phyloP scores from a whole-genome alignment of 2,329 filamentous ascomycete genomes.

The Scolecobasidium constrictum region DNA sequence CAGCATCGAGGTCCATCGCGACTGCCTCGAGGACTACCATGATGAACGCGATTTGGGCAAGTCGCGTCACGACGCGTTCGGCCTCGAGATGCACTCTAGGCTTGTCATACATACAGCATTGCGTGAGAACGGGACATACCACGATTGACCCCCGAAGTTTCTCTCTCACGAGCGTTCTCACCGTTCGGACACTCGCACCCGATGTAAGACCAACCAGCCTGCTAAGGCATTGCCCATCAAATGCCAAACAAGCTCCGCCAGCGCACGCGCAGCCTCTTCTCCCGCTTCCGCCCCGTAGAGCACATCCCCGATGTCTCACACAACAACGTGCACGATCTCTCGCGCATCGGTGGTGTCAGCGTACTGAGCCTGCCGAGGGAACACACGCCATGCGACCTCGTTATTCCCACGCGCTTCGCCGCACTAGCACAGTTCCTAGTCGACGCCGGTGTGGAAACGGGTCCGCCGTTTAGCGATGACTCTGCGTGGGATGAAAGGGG shows the following conservation, averaged over 20 bases:
- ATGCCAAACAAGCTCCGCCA: constrained; percentile 3
- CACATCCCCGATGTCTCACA: neutral
- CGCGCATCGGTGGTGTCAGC: constrained; percentile 53
- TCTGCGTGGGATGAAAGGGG: neutral
- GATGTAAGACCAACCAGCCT: too few species aligned
- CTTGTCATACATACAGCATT: too few species aligned
- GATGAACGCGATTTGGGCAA: too few species aligned
- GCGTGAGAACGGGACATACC: too few species aligned
- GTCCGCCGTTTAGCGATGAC: neutral
- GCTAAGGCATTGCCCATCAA: too few species aligned
- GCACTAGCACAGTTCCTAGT: constrained; percentile 55
- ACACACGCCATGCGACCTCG: constrained; percentile 45
- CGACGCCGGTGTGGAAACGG: constrained; percentile 41
- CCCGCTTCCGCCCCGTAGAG: constrained; percentile 16
- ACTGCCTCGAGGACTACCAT: too few species aligned
- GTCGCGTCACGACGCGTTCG: too few species aligned
- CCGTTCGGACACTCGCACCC: too few species aligned
- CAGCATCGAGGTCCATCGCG: too few species aligned
- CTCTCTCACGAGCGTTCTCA: too few species aligned
- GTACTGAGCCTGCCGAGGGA: constrained; percentile 49
- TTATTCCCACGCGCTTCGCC: constrained; percentile 54
- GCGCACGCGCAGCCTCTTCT: constrained; percentile 4
- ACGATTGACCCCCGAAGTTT: too few species aligned
- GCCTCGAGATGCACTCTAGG: too few species aligned
- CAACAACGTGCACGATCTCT: constrained; percentile 40